A percentile compares a stretch with the other conserved stretches of the same genome.
Evolutionary conservation across 441 rosid genomes (phyloP).

Genomic region (Syzygium malaccense): DNA sequence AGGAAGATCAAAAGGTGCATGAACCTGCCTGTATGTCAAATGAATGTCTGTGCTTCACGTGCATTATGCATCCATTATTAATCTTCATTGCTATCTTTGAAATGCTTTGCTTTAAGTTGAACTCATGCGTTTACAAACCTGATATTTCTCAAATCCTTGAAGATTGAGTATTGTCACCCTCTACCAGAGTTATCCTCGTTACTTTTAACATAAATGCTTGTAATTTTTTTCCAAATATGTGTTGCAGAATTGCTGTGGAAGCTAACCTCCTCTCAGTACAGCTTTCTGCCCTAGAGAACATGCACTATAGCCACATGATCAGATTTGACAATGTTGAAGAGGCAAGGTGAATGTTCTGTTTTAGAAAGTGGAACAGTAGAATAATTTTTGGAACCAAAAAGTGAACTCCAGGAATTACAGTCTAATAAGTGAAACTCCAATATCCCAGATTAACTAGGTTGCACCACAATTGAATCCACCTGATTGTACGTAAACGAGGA

Average conservation of each 20-base stretch:
- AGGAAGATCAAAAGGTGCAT: not conserved
- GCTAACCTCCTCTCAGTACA: conserved; percentile 65
- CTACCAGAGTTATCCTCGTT: not conserved
- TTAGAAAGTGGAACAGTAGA: not conserved
- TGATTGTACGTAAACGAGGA: not conserved
- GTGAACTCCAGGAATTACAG: not conserved
- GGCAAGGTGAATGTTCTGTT: conserved; percentile 54
- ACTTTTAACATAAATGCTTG: not conserved
- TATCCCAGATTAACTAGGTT: not conserved
- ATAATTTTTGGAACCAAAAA: not conserved
- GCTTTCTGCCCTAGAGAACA: conserved; percentile 81
- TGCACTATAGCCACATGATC: conserved; percentile 97
- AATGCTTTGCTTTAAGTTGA: not conserved
- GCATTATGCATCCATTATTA: not conserved
- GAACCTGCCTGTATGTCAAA: not conserved
- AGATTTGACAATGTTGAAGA: conserved; percentile 80
- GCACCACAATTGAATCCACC: not conserved
- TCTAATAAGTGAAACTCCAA: not conserved
- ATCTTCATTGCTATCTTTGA: not conserved
- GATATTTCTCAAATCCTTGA: not conserved
- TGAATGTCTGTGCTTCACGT: not conserved
- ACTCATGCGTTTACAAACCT: not conserved
- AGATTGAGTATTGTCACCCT: not conserved
- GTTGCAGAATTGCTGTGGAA: conserved; percentile 67
- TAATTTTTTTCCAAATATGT: not conserved